These are phyloP conservation scores for Triticum turgidum DNA, from an alignment of 176 grass and related monocot genomes.

Conservation along the genomic window DNA sequence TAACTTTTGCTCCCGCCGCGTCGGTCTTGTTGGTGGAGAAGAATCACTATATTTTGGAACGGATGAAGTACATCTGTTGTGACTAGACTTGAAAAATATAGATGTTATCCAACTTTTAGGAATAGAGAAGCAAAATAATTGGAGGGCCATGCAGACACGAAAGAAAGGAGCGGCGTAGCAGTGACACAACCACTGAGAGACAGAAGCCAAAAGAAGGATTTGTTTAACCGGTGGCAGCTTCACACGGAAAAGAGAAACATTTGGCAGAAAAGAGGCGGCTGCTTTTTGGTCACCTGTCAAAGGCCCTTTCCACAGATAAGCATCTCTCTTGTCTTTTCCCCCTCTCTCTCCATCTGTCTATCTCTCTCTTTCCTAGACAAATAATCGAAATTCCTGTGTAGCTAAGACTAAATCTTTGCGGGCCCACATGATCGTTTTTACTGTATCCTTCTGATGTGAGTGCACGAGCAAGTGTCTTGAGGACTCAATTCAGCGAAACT, in stretches of 20 bases:
- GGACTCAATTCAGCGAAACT: neutral
- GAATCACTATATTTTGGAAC: no score
- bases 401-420: neutral
- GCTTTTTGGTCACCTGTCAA: constrained; percentile 10
- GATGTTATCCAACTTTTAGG: neutral
- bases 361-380: neutral
- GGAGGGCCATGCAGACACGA: neutral
- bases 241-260: neutral
- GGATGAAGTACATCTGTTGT: no score
- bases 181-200: neutral
- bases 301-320: constrained; percentile 38
- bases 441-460: neutral
- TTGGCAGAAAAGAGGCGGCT: neutral
- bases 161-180: neutral
- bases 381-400: neutral
- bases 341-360: neutral
- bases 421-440: neutral
- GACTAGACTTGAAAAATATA: no score
- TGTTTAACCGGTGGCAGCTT: neutral
- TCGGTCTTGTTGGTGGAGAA: no score
- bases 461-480: neutral
- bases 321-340: constrained; percentile 6
- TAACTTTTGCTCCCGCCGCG: no score
- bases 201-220: neutral
- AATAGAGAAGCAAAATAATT: neutral